Percentiles rank a stretch among this genome's conserved stretches.
These are phyloP conservation scores for Crithidia mellificae DNA, from an alignment of 208 protist genomes.

Conservation along the genomic window DNA sequence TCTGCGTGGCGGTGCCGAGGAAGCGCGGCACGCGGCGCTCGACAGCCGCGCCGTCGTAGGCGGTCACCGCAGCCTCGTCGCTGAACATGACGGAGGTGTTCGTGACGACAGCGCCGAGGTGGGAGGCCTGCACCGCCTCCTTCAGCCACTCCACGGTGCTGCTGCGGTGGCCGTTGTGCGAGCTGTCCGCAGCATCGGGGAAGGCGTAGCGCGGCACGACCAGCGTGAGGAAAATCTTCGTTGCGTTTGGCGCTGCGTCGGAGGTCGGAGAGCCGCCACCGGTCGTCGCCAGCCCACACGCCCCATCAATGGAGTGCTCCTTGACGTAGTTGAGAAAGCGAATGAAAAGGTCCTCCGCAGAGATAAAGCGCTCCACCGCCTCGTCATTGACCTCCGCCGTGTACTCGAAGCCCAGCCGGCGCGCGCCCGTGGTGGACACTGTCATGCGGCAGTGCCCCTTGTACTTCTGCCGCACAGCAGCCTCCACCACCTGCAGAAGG, in stretches of 20 bases:
- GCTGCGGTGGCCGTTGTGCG: conserved; percentile 6
- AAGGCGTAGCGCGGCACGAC: conserved; percentile 82
- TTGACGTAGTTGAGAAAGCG: conserved; percentile 87
- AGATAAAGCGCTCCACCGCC: conserved; percentile 47
- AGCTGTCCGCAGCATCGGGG: conserved; percentile 25
- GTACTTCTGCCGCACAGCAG: conserved; percentile 50
- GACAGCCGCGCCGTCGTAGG: conserved; percentile 47
- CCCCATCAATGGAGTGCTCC: conserved; percentile 72
- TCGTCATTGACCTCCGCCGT: conserved; percentile 34
- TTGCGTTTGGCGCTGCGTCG: not conserved
- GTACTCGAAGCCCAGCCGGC: conserved; percentile 57
- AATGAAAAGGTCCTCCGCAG: conserved; percentile 73
- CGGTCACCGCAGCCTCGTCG: conserved; percentile 70
- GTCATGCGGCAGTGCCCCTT: conserved; percentile 57
- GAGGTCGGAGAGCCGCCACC: conserved; percentile 7
- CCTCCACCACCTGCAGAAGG: conserved; percentile 45
- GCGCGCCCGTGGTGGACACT: conserved; percentile 22
- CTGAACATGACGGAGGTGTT: conserved; percentile 66
- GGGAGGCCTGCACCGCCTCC: conserved; percentile 66
- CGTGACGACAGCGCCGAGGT: conserved; percentile 52
- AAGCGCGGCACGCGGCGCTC: conserved; percentile 34
- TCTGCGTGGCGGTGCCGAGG: conserved; percentile 22
- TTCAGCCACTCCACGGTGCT: conserved; percentile 58
- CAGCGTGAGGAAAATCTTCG: conserved; percentile 67
- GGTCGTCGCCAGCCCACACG: conserved; percentile 55